Evolutionary conservation across 129 eudicot genomes (phyloP).

Genomic region (Cynara cardunculus): DNA sequence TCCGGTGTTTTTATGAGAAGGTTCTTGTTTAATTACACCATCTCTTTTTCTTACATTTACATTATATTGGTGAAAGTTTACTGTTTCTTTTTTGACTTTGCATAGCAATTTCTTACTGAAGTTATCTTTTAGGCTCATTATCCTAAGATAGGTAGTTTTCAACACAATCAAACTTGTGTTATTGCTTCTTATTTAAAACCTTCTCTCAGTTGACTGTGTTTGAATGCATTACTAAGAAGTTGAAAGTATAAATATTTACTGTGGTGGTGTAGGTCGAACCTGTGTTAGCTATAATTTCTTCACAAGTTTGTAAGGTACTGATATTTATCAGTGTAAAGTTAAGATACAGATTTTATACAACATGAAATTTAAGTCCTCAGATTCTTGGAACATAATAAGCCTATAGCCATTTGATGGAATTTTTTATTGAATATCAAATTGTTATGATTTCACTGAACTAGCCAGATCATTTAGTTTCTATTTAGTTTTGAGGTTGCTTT

Average conservation of each 20-base stretch:
- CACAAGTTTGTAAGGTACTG: neutral
- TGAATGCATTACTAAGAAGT: constrained; percentile 6
- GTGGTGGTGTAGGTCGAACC: neutral
- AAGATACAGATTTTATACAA: neutral
- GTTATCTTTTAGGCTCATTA: neutral
- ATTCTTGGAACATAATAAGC: neutral
- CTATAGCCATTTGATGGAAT: neutral
- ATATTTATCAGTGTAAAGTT: neutral
- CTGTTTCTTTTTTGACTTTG: neutral
- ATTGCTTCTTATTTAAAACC: neutral
- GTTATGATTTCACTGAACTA: neutral
- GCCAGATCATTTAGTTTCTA: neutral
- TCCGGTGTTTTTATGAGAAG: constrained; percentile 92
- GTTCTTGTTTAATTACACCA: constrained; percentile 27
- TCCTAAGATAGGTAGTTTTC: neutral
- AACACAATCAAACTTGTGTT: neutral
- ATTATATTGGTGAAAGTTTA: neutral
- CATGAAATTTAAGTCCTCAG: neutral
- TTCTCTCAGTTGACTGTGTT: neutral
- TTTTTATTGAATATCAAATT: neutral
- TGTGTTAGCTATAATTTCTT: neutral
- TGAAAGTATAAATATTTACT: neutral
- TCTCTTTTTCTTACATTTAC: neutral
- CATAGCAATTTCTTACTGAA: neutral
- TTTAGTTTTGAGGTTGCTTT: neutral